Evolutionary conservation across 371 early-diverging fungal genomes (phyloP).

Genomic region (Apophysomyces trapeziformis): DNA sequence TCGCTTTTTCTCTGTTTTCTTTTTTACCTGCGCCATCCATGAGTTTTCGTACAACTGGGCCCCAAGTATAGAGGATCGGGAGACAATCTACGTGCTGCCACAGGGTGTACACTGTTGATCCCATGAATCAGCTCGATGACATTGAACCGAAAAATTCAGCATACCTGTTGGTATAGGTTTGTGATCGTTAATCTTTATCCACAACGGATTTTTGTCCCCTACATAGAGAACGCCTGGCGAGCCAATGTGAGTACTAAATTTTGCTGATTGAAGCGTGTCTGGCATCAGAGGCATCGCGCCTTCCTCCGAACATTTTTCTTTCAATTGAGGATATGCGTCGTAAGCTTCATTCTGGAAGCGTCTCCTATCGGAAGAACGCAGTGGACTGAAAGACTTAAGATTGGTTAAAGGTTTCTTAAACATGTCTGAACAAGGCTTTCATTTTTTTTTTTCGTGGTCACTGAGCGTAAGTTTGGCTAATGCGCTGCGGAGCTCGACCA

Average conservation of each 20-base stretch:
- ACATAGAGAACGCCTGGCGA: slow-evolving; percentile 65
- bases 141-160: neutral
- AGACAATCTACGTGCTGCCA: slow-evolving; percentile 66
- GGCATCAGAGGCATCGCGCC: slow-evolving; percentile 51
- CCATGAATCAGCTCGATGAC: slow-evolving; percentile 9
- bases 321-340: slow-evolving; percentile 52
- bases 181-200: slow-evolving; percentile 55
- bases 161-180: slow-evolving; percentile 49
- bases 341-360: slow-evolving; percentile 63
- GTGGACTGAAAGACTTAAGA: slow-evolving; percentile 61
- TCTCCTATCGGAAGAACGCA: slow-evolving; percentile 63
- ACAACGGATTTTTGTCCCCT: slow-evolving; percentile 59
- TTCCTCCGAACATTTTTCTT: slow-evolving; percentile 24
- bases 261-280: slow-evolving; percentile 64
- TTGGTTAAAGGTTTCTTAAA: slow-evolving; percentile 64
- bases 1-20: slow-evolving; percentile 17
- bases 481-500: too few relatives aligned
- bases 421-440: slow-evolving; percentile 33
- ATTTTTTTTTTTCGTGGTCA: too few relatives aligned
- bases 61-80: slow-evolving; percentile 66
- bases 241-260: slow-evolving; percentile 63
- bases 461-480: too few relatives aligned
- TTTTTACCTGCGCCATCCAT: slow-evolving; percentile 65
- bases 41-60: slow-evolving; percentile 63
- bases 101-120: slow-evolving; percentile 60